phyloP scores from a whole-genome alignment of 2,329 filamentous ascomycete genomes.

The Penicillium paneum region DNA sequence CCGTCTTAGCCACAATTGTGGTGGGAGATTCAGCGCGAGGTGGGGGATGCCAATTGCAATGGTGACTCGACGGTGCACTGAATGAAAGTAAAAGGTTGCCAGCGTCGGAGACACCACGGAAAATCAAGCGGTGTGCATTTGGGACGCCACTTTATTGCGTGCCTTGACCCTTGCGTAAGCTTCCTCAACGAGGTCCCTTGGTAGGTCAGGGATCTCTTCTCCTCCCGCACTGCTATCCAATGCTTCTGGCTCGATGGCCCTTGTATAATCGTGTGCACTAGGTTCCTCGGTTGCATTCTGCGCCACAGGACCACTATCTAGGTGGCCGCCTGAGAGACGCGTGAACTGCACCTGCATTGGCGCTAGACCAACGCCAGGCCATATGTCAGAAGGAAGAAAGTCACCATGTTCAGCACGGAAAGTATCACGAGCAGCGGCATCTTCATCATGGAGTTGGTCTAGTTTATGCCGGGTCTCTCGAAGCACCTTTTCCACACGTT shows the following conservation, averaged over 20 bases:
- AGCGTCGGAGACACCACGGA: not conserved
- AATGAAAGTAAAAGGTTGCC: not conserved
- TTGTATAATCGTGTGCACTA: not conserved
- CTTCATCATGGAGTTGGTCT: conserved; percentile 69
- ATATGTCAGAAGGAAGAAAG: conserved; percentile 82
- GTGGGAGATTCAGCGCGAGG: not conserved
- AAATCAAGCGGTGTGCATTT: not conserved
- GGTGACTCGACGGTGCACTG: not conserved
- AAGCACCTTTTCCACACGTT: conserved; percentile 70
- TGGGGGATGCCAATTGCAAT: not conserved
- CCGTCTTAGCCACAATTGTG: not conserved
- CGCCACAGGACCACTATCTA: conserved; percentile 24
- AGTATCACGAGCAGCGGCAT: conserved; percentile 68
- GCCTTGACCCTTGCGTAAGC: conserved; percentile 42
- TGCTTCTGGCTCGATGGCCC: not conserved
- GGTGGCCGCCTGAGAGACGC: conserved; percentile 35
- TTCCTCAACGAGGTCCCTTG: conserved; percentile 42
- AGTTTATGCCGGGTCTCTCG: conserved; percentile 74
- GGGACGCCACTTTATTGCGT: conserved; percentile 24
- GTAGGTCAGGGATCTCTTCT: conserved; percentile 44
- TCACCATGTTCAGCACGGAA: conserved; percentile 83
- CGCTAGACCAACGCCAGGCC: conserved; percentile 67
- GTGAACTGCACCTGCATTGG: conserved; percentile 49
- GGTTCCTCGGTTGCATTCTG: conserved; percentile 7
- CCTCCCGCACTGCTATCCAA: conserved; percentile 23